Conservation (phyloP, 768 basidiomycete species). For the Pholiota microspora region DNA sequence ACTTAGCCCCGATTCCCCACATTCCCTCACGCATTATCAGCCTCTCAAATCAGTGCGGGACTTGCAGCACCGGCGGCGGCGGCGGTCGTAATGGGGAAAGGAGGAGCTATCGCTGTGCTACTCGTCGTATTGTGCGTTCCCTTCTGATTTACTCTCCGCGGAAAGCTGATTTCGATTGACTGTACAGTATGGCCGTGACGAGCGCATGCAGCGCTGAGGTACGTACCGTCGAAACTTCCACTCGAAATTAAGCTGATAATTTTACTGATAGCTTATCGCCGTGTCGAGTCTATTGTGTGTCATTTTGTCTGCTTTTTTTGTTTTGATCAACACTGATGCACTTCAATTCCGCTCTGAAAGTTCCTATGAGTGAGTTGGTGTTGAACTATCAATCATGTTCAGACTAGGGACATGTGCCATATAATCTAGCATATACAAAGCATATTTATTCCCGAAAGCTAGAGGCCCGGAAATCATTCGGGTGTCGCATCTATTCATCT, state of each 20-base stretch:
- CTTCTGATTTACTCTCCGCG: too few relatives aligned
- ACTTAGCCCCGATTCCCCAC: slow-evolving; percentile 51
- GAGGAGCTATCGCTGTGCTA: slow-evolving; percentile 28
- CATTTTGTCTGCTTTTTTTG: slow-evolving; percentile 3
- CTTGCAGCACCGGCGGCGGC: slow-evolving; percentile 47
- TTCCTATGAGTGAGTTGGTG: slow-evolving; percentile 41
- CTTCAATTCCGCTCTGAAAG: slow-evolving; percentile 23
- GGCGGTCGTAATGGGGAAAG: slow-evolving; percentile 33
- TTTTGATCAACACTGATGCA: neutral
- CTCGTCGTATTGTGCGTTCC: slow-evolving; percentile 38
- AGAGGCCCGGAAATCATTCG: slow-evolving; percentile 38
- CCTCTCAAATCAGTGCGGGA: slow-evolving; percentile 37
- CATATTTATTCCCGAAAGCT: slow-evolving; percentile 36
- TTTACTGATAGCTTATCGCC: slow-evolving; percentile 33
- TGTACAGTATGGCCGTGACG: slow-evolving; percentile 44
- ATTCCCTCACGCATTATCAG: slow-evolving; percentile 39
- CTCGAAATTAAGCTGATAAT: neutral
- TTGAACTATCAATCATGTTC: too few relatives aligned
- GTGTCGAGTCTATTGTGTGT: slow-evolving; percentile 42
- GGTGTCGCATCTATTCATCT: slow-evolving; percentile 37
- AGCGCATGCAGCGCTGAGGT: slow-evolving; percentile 40
- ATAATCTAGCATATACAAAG: slow-evolving; percentile 31
- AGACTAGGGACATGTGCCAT: neutral
- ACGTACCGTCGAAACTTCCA: neutral
- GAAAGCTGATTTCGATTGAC: too few relatives aligned